Evolutionary conservation across 257 asterid genomes (phyloP), one percentile per base, ranked within the genome.

Genomic region (Fraxinus excelsior): DNA sequence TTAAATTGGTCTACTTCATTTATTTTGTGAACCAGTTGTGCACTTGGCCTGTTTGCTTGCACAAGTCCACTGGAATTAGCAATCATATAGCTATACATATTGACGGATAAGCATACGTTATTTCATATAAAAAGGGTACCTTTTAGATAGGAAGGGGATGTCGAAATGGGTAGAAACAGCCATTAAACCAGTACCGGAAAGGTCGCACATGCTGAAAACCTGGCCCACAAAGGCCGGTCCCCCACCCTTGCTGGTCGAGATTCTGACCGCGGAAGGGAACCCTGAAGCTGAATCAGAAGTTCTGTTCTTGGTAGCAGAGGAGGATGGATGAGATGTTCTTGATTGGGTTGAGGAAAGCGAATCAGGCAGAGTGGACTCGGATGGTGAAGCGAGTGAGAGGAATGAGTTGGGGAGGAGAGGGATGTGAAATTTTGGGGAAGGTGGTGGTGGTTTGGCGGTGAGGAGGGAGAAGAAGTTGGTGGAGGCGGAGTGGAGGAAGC

Each of bases 121-220:
- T 25, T 62, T 25, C 68, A 58, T 19, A 58, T 19, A 19, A 26
- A 12, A 62, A 62, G 5, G 68, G 19, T 82, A 94, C 99, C 97
- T 95, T 84, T 90, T 83, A 62, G 99, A 91, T 37, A 95, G 31
- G 80, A 95, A 95, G 38, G 99, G 97, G 38, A 95, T 82, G 76
- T 95, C 94, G 79, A 95, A 93, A 80, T 95, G 97, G 80, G 97
- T 91, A 10, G 98, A 92, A 13, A 94, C 96, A 42, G 98, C 95
- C 97, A 94, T 94, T 75, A 94, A 91, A 64, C 97, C 96, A 3
- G 98, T 94, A 31, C 98, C 98, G 35, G 98, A 88, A 74, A 92
- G 91, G 89, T 94, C 97, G 82, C 98, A 91, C 99, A 92, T 94
- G 84, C 98, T 94, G 86, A 91, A 94, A 81, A 92, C 98, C 85